phyloP scores from a whole-genome alignment of 2,329 filamentous ascomycete species.

The Xylaria sp. region DNA sequence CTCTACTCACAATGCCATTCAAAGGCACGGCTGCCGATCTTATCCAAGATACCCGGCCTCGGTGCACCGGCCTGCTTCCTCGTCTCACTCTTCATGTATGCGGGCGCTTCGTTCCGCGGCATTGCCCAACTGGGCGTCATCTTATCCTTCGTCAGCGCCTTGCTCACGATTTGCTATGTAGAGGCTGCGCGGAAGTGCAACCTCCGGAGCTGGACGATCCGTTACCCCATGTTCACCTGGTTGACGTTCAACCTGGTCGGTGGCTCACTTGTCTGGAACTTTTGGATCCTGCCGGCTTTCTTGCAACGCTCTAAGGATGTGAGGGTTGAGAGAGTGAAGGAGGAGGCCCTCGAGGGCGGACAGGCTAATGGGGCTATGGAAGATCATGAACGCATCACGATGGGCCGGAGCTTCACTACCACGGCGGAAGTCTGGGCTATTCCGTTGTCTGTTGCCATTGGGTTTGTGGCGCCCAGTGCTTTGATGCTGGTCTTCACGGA shows the following conservation, averaged over 20 bases:
- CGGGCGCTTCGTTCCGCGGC: conserved; percentile 39
- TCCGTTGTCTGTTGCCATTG: conserved; percentile 43
- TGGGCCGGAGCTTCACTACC: conserved; percentile 35
- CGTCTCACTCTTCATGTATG: conserved; percentile 45
- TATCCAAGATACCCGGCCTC: conserved; percentile 42
- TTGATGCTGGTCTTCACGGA: conserved; percentile 42
- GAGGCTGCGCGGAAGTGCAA: conserved; percentile 44
- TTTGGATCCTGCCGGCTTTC: conserved; percentile 47
- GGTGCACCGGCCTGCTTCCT: conserved; percentile 46
- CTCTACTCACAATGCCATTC: conserved; percentile 52
- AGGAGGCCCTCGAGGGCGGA: conserved; percentile 3
- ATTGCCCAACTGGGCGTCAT: conserved; percentile 38
- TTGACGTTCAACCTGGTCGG: conserved; percentile 45
- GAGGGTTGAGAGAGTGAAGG: conserved; percentile 22
- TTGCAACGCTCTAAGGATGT: conserved; percentile 37
- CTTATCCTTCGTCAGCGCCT: conserved; percentile 41
- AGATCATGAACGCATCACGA: conserved; percentile 8
- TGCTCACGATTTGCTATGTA: conserved; percentile 46
- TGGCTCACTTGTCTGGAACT: conserved; percentile 47
- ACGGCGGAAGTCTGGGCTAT: conserved; percentile 54
- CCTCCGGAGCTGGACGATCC: conserved; percentile 29
- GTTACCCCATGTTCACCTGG: conserved; percentile 37
- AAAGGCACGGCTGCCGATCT: conserved; percentile 39
- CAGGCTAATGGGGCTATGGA: background rate
- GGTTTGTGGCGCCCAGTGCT: conserved; percentile 43